Base-by-base conservation (phyloP, 331 rosid genomes). In the Acacia pycnantha region DNA sequence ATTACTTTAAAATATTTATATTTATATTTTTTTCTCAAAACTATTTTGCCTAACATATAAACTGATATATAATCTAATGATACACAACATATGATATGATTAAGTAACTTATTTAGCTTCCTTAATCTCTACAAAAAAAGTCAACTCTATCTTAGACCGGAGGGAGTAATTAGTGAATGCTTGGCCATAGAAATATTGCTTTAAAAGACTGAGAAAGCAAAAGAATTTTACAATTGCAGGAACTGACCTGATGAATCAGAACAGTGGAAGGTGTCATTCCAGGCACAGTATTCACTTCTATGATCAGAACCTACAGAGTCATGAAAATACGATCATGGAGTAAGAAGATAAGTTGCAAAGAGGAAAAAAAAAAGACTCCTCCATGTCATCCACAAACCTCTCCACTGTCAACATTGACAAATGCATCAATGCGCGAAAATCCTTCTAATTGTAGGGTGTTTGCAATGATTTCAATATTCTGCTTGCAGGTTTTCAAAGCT, bases 191-290 rank as follows among this genome's bases (percentile, higher is more conserved):
- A n/a, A 58, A 22, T 58, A n/a, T n/a, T 56, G 26, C 27, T 56
- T 56, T 27, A 56, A 53, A 53, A 64, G 59, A 78, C 37, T 43
- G 48, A 14, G 80, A 78, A 80, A 68, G 65, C 56, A 41, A 44
- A 65, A 15, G 12, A 65, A 43, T 59, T 21, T 43, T 69, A 82
- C 29, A 40, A 62, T 44, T 11, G 51, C 40, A 77, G 56, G 66
- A 74, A 53, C 67, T 86, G 61, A 93, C 98, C 98, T 93, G 98
- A 88, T 95, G 98, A 89, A 93, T 88, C 84, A 95, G 87, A 83
- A 95, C 97, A 47, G 98, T 95, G 51, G 98, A 95, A 80, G 97
- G 98, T 51, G 97, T 93, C 98, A 95, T 95, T 88, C 98, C 98
- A 19, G 98, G 98, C 69, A 95, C 98, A 18, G 98, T 93, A 78